Base-by-base conservation (phyloP, 768 basidiomycete genomes). In the Asterophora parasitica region DNA sequence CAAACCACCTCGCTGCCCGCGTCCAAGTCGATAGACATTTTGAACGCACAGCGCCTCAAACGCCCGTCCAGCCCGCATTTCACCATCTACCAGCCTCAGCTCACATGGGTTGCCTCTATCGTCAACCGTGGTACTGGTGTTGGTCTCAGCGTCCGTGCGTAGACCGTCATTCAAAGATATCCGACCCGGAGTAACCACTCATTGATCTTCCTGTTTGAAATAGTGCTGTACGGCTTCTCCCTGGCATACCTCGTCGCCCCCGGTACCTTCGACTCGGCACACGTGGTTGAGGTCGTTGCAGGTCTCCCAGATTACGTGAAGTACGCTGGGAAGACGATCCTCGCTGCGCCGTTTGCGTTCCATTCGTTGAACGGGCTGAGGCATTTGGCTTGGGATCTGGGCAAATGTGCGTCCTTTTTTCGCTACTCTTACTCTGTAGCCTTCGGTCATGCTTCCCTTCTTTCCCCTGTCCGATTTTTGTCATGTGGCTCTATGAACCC, bases 41-140 rank as follows among this genome's bases (percentile, higher is more conserved):
- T 97, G 58, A 95, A 98, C 76, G 67, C 78, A 56, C 94, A 98
- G 66, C 88, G 96, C 54, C 69, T 90, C 42, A 73, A 74, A 41
- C 86, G 96, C n/a, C 95, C 96, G 13, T 88, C 78, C 52, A 89
- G 87, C 59, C 96, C 96, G 7, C 94, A 97, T 66, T 88, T 92
- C 63, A 92, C 92, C 47, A 98, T 99, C 69, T 99, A 99, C 72
- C 86, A 94, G 61, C 88, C 87, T 1, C 91, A 98, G 69, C 67
- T 98, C 39, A 97, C 95, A 30, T 95, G 91, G 90, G 11, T 89
- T 46, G 76, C 69, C 4, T 96, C 92, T 13, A 92, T 95, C 58
- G 81, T 77, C 34, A 85, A 98, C 70, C 88, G 96, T 64, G 65
- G 77, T n/a, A 88, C 92, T 9, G 96, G 95, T 50, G 77, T 67